These are phyloP conservation scores for Oryza nivara DNA, from an alignment of 176 grass and related monocot species.

Conservation along the genomic window DNA sequence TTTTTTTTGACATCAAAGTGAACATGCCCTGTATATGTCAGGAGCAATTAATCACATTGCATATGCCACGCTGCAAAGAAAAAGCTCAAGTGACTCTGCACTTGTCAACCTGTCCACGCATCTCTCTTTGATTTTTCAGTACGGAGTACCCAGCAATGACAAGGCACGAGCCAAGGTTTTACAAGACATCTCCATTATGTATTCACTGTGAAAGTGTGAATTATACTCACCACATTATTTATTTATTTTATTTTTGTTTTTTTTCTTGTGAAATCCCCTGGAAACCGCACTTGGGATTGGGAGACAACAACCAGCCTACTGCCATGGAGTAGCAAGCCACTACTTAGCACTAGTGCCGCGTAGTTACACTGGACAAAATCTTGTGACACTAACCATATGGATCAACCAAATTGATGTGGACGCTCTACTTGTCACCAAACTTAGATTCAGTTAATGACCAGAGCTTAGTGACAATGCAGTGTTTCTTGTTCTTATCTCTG, in stretches of 20 bases:
- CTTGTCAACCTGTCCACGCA: background rate
- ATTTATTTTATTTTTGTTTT: too few relatives aligned
- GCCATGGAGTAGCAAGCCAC: background rate
- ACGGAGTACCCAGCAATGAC: background rate
- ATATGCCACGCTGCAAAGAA: too few relatives aligned
- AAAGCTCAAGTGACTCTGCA: too few relatives aligned
- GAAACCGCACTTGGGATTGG: background rate
- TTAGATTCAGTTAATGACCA: constrained; percentile 11
- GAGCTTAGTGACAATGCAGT: background rate
- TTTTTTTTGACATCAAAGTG: too few relatives aligned
- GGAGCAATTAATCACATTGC: too few relatives aligned
- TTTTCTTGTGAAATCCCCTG: too few relatives aligned
- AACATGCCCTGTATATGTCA: too few relatives aligned
- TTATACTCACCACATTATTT: background rate
- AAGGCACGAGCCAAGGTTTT: background rate
- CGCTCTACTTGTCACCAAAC: constrained; percentile 35
- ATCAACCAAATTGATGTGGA: constrained; percentile 43
- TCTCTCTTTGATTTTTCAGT: background rate
- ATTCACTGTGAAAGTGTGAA: too few relatives aligned
- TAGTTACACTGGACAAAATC: constrained; percentile 28
- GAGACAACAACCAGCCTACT: background rate
- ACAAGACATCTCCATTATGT: background rate
- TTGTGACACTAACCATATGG: constrained; percentile 44
- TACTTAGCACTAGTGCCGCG: too few relatives aligned
- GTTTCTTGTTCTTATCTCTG: background rate